These are phyloP conservation scores for Pseudogymnoascus destructans DNA, from an alignment of 2,329 filamentous ascomycete genomes.

Conservation along the genomic window DNA sequence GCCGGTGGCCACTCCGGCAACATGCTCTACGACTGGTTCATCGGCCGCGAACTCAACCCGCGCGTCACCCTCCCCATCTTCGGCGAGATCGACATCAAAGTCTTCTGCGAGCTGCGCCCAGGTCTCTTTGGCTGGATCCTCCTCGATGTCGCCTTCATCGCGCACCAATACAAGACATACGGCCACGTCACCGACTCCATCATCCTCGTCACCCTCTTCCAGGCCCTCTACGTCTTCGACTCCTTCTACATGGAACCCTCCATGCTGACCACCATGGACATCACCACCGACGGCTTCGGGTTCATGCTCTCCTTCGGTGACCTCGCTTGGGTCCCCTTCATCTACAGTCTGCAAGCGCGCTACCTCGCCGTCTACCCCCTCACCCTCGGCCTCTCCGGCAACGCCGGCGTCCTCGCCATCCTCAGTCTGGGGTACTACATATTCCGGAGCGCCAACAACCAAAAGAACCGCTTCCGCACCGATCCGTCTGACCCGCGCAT, in stretches of 20 bases:
- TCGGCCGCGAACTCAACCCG: constrained; percentile 89
- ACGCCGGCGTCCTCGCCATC: constrained; percentile 51
- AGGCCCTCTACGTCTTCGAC: constrained; percentile 74
- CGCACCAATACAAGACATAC: constrained; percentile 75
- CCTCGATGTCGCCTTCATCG: constrained; percentile 70
- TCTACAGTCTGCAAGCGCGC: constrained; percentile 71
- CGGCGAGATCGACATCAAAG: constrained; percentile 80
- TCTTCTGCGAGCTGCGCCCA: constrained; percentile 80
- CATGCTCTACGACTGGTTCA: constrained; percentile 89
- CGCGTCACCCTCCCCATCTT: constrained; percentile 66
- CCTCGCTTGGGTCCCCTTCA: constrained; percentile 82
- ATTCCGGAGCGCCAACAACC: constrained; percentile 85
- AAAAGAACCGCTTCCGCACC: constrained; percentile 90
- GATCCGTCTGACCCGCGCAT: constrained; percentile 71
- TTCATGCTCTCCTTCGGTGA: constrained; percentile 93
- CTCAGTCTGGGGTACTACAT: constrained; percentile 69
- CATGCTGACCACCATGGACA: constrained; percentile 86
- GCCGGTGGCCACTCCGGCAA: constrained; percentile 73
- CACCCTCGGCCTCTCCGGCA: constrained; percentile 56
- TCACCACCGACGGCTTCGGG: constrained; percentile 85
- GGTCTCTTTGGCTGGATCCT: constrained; percentile 84
- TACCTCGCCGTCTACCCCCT: constrained; percentile 77
- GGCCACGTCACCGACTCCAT: constrained; percentile 80
- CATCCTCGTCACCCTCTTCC: constrained; percentile 61
- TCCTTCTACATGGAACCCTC: constrained; percentile 77